phyloP scores from a whole-genome alignment of 768 basidiomycete species.

The Imleria badia region DNA sequence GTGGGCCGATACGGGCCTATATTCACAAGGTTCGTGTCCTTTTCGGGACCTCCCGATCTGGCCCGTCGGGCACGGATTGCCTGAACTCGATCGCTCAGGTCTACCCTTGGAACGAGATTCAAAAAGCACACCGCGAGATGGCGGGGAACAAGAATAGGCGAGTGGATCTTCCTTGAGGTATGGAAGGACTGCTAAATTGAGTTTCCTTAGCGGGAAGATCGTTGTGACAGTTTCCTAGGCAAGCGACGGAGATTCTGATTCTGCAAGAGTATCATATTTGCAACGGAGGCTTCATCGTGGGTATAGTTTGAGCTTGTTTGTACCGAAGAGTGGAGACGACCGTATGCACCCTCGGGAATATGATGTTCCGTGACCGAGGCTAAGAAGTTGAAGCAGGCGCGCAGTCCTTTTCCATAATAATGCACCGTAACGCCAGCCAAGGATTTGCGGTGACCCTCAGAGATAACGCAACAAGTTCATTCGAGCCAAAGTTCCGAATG shows the following conservation, averaged over 20 bases:
- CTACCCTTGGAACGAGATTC: constrained; percentile 78
- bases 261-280: constrained; percentile 1
- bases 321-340: neutral
- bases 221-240: constrained; percentile 26
- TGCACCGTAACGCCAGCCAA: neutral
- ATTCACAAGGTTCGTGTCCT: constrained; percentile 65
- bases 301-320: constrained; percentile 8
- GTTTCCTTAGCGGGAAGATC: constrained; percentile 32
- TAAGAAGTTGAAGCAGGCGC: neutral
- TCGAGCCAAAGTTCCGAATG: neutral
- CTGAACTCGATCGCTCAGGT: constrained; percentile 44
- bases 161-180: constrained; percentile 15
- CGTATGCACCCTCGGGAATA: neutral
- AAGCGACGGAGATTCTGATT: constrained; percentile 13
- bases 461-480: neutral
- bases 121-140: constrained; percentile 83
- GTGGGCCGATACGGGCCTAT: constrained; percentile 65
- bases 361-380: neutral
- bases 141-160: constrained; percentile 63
- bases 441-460: neutral
- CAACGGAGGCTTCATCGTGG: neutral
- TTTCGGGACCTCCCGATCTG: constrained; percentile 10
- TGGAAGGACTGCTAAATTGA: neutral
- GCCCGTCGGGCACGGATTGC: constrained; percentile 13
- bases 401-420: neutral